A percentile compares a stretch with the other conserved stretches of the same genome.
Evolutionary conservation across 805 yeast species (phyloP).

Genomic region (Yamadazyma olivae): DNA sequence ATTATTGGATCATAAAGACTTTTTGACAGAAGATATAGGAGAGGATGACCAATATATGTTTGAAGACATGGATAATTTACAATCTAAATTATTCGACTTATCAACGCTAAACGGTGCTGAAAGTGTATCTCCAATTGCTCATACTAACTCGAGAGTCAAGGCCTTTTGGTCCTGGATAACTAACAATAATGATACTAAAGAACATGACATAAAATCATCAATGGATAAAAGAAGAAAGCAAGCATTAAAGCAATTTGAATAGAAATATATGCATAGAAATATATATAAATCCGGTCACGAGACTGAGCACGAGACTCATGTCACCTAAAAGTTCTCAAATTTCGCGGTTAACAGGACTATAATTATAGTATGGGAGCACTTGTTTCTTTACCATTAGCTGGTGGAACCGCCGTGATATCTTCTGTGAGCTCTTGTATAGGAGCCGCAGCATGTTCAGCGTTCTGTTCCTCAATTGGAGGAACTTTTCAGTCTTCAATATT

Average conservation of each 20-base stretch:
- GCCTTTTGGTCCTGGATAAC: conserved; percentile 23
- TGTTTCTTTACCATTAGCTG: conserved; percentile 68
- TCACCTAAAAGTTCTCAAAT: background rate
- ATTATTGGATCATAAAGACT: conserved; percentile 20
- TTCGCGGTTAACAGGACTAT: no score
- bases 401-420: conserved; percentile 38
- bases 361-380: conserved; percentile 54
- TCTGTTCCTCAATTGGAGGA: conserved; percentile 51
- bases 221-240: conserved; percentile 41
- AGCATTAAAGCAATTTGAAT: conserved; percentile 40
- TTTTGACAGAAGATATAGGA: conserved; percentile 13
- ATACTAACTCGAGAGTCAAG: conserved; percentile 21
- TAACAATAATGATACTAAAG: conserved; percentile 9
- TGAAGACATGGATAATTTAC: conserved; percentile 31
- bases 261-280: conserved; percentile 3
- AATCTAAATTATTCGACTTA: conserved; percentile 35
- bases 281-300: no score
- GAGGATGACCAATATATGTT: conserved; percentile 18
- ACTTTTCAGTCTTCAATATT: conserved; percentile 72
- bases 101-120: conserved; percentile 42
- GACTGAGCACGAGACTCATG: no score
- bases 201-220: conserved; percentile 18
- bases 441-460: conserved; percentile 69
- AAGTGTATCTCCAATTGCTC: conserved; percentile 28
- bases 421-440: conserved; percentile 71